A percentile compares a stretch with the other conserved stretches of the same genome.
Conservation (phyloP, 345 rosid genomes). For the Xanthoceras sorbifolium region DNA sequence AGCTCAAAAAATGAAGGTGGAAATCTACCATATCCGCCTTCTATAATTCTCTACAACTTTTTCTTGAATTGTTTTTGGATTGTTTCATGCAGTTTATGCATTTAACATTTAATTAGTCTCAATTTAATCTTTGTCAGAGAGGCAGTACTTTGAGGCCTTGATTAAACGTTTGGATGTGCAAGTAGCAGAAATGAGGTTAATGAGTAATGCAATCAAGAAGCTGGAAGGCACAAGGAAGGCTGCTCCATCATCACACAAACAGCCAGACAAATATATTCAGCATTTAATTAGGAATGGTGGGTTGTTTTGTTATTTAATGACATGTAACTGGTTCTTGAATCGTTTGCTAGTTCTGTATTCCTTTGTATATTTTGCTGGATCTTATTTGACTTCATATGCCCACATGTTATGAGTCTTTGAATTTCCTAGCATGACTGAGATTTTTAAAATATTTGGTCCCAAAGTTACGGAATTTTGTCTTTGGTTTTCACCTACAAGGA, state of each 20-base stretch:
- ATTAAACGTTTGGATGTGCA: conserved; percentile 16
- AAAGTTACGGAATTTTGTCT: background rate
- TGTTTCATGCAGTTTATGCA: background rate
- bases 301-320: conserved; percentile 4
- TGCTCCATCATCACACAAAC: conserved; percentile 9
- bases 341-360: background rate
- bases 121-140: conserved; percentile 22
- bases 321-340: background rate
- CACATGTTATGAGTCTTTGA: background rate
- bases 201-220: conserved; percentile 11
- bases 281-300: conserved; percentile 17
- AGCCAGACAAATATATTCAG: conserved; percentile 7
- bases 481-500: background rate
- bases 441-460: background rate
- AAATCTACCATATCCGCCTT: background rate
- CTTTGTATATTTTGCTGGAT: background rate
- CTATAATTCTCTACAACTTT: background rate
- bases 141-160: conserved; percentile 22
- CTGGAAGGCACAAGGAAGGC: conserved; percentile 19
- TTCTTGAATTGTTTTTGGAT: background rate
- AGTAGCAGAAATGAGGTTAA: conserved; percentile 25
- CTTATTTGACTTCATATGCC: background rate
- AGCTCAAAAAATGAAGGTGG: conserved; percentile 28
- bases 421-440: background rate
- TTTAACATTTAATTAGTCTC: background rate